A percentile compares a stretch with the other conserved stretches of the same genome.
These are phyloP conservation scores for Trichosporon sp. DNA, from an alignment of 1,284 basidiomycete species.

Conservation along the genomic window DNA sequence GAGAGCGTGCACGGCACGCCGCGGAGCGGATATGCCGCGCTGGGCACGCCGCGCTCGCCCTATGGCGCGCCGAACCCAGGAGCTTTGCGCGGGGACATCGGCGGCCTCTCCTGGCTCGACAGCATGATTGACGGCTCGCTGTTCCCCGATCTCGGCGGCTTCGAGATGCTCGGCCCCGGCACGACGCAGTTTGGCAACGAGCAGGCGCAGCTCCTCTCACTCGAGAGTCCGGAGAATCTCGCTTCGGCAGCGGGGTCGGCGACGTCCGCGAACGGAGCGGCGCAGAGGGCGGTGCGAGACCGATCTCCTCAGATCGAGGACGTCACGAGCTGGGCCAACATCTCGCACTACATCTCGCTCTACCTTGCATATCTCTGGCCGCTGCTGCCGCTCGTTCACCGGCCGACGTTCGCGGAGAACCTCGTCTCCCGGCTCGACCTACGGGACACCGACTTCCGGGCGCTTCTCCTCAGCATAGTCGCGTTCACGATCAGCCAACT, in stretches of 20 bases:
- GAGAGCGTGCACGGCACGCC: slow-evolving; percentile 17
- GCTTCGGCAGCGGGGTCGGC: slow-evolving; percentile 17
- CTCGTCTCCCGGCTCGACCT: slow-evolving; percentile 52
- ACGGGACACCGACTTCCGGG: slow-evolving; percentile 53
- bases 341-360: slow-evolving; percentile 53
- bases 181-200: slow-evolving; percentile 37
- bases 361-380: slow-evolving; percentile 55
- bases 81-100: slow-evolving; percentile 24
- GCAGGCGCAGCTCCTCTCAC: slow-evolving; percentile 47
- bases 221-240: slow-evolving; percentile 44
- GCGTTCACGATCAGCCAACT: slow-evolving; percentile 56
- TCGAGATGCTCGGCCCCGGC: slow-evolving; percentile 25
- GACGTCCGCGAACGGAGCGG: neutral
- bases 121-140: slow-evolving; percentile 31
- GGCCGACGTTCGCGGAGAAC: slow-evolving; percentile 54
- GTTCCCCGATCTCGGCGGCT: slow-evolving; percentile 27
- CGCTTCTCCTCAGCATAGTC: slow-evolving; percentile 53
- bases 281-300: neutral
- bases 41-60: slow-evolving; percentile 27
- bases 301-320: slow-evolving; percentile 51
- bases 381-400: slow-evolving; percentile 53
- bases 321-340: slow-evolving; percentile 53
- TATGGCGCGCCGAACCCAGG: slow-evolving; percentile 16
- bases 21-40: slow-evolving; percentile 31
- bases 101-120: slow-evolving; percentile 38